Percentiles rank a stretch among this genome's conserved stretches.
phyloP scores from a whole-genome alignment of 257 asterid species.

The Gardenia jasminoides region DNA sequence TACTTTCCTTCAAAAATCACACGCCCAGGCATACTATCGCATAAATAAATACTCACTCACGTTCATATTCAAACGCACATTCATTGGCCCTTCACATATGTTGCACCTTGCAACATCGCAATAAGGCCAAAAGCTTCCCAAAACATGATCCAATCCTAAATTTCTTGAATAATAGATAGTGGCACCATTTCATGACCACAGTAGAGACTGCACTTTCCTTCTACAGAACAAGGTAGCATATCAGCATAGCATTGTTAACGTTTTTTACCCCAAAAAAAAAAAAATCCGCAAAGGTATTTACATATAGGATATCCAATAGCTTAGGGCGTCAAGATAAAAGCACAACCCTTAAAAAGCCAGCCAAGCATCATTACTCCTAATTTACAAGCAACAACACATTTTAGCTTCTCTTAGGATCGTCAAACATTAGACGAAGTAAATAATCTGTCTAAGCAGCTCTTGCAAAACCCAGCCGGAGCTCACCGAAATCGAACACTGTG shows the following conservation, averaged over 20 bases:
- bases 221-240: neutral
- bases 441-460: slow-evolving; percentile 46
- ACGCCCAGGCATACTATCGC: no score
- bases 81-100: neutral
- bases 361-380: neutral
- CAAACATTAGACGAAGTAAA: neutral
- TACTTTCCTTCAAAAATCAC: neutral
- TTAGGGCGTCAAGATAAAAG: no score
- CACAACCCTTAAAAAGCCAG: neutral
- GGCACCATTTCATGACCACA: neutral
- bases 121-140: neutral
- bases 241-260: no score
- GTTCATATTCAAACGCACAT: no score
- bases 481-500: slow-evolving; percentile 86
- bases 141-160: neutral
- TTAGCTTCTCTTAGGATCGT: neutral
- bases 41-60: no score
- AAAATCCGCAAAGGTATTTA: neutral
- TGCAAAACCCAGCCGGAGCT: slow-evolving; percentile 84
- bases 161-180: neutral
- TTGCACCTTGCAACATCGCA: neutral
- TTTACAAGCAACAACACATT: neutral
- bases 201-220: neutral
- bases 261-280: no score
- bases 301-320: neutral